phyloP scores from a whole-genome alignment of 306 rosid genomes.

The Corylus heterophylla region DNA sequence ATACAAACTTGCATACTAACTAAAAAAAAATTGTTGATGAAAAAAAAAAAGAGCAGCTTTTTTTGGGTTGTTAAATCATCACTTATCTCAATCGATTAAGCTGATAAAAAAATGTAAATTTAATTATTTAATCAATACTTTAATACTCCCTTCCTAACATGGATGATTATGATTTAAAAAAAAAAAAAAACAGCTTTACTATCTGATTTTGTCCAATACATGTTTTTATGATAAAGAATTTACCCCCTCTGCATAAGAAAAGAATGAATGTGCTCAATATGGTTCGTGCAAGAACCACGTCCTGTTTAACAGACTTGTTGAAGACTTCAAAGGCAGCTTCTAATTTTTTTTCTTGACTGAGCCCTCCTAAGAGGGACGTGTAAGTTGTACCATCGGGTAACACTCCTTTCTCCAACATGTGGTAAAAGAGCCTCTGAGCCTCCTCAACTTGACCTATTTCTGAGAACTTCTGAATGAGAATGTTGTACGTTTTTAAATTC shows the following conservation, averaged over 20 bases:
- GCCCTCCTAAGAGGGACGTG: slow-evolving; percentile 67
- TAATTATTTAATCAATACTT: no score
- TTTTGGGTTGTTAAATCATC: neutral
- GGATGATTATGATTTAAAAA: neutral
- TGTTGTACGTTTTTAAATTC: slow-evolving; percentile 76
- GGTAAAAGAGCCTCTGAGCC: slow-evolving; percentile 67
- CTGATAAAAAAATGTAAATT: no score
- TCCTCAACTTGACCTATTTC: slow-evolving; percentile 71
- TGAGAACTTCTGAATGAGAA: slow-evolving; percentile 62
- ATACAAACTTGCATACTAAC: neutral
- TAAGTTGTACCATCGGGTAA: slow-evolving; percentile 63
- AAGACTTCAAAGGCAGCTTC: slow-evolving; percentile 74
- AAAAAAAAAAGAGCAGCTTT: neutral
- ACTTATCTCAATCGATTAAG: no score
- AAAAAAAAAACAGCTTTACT: slow-evolving; percentile 4
- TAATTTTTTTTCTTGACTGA: slow-evolving; percentile 57
- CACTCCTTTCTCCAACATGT: slow-evolving; percentile 67
- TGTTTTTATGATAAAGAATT: slow-evolving; percentile 20
- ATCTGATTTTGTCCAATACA: neutral
- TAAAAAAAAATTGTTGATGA: neutral
- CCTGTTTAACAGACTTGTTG: slow-evolving; percentile 54
- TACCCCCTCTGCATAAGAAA: slow-evolving; percentile 70
- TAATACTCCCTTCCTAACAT: no score
- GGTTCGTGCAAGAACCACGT: slow-evolving; percentile 49
- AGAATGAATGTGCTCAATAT: slow-evolving; percentile 50